Percentiles rank a stretch among this genome's conserved stretches.
phyloP scores from a whole-genome alignment of 1,284 basidiomycete species.

The Anthracocystis panici-leucophaei region DNA sequence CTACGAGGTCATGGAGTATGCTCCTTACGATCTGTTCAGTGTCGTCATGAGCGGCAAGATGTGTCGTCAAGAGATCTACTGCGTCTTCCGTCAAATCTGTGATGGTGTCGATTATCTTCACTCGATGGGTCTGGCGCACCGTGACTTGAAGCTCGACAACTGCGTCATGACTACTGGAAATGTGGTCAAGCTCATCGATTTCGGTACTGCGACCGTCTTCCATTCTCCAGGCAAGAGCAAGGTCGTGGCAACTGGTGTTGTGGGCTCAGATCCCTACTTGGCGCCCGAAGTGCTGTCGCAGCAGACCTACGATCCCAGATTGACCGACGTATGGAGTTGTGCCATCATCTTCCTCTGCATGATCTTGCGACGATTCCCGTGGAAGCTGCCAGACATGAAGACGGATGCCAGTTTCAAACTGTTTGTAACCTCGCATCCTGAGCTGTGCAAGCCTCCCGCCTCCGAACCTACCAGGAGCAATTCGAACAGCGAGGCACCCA shows the following conservation, averaged over 20 bases:
- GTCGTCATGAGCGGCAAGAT: constrained; percentile 99
- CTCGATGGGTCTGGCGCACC: constrained; percentile 94
- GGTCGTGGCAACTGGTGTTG: constrained; percentile 82
- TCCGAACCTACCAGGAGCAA: constrained; percentile 23
- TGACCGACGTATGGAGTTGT: constrained; percentile 98
- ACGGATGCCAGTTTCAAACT: constrained; percentile 89
- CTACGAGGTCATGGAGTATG: constrained; percentile 90
- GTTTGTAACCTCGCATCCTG: constrained; percentile 91
- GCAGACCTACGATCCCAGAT: constrained; percentile 90
- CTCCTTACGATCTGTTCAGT: constrained; percentile 96
- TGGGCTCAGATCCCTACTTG: constrained; percentile 97
- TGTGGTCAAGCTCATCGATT: constrained; percentile 98
- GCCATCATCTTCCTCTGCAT: constrained; percentile 99
- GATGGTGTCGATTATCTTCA: constrained; percentile 98
- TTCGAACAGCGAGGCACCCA: constrained; percentile 24
- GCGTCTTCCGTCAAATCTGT: constrained; percentile 98
- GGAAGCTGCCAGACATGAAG: constrained; percentile 97
- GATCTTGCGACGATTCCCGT: constrained; percentile 95
- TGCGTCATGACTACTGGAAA: constrained; percentile 96
- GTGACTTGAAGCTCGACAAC: constrained; percentile 99
- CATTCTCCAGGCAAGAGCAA: constrained; percentile 84
- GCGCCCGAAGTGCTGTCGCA: constrained; percentile 91
- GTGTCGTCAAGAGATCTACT: constrained; percentile 97
- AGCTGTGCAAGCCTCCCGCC: constrained; percentile 74
- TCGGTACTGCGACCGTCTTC: constrained; percentile 98